These are phyloP conservation scores for Jatropha multifida DNA, from an alignment of 441 rosid genomes.

Conservation along the genomic window DNA sequence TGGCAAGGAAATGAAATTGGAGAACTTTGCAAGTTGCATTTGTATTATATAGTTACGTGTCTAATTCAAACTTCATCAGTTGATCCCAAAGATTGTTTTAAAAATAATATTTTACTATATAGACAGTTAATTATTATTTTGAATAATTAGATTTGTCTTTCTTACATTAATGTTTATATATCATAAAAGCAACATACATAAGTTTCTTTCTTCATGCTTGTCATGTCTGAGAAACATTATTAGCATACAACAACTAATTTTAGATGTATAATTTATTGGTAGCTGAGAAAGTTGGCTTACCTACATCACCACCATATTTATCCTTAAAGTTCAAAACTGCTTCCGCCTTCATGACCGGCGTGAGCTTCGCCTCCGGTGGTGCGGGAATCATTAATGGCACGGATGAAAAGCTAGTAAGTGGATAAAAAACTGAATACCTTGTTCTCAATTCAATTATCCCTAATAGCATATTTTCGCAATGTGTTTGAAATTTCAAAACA, in stretches of 20 bases:
- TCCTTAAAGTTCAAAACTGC: conserved; percentile 21
- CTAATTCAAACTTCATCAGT: neutral
- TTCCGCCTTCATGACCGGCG: conserved; percentile 36
- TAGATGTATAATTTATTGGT: neutral
- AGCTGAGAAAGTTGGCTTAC: conserved; percentile 51
- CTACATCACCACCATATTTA: conserved; percentile 42
- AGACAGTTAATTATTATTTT: too few species aligned
- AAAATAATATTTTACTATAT: too few species aligned
- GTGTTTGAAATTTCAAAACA: too few species aligned
- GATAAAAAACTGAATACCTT: too few species aligned
- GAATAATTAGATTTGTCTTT: too few species aligned
- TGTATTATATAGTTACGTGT: neutral
- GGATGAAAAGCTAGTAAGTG: conserved; percentile 22
- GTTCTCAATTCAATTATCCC: too few species aligned
- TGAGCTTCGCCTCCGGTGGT: conserved; percentile 56
- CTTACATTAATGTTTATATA: too few species aligned
- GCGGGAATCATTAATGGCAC: conserved; percentile 45
- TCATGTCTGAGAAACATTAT: too few species aligned
- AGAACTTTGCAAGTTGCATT: neutral
- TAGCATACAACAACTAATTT: too few species aligned
- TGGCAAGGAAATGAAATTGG: neutral
- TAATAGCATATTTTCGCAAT: too few species aligned
- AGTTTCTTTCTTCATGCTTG: too few species aligned
- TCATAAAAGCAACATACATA: too few species aligned
- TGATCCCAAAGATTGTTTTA: neutral